Base-by-base conservation (phyloP, 768 basidiomycete species). In the Dioszegia crocea region DNA sequence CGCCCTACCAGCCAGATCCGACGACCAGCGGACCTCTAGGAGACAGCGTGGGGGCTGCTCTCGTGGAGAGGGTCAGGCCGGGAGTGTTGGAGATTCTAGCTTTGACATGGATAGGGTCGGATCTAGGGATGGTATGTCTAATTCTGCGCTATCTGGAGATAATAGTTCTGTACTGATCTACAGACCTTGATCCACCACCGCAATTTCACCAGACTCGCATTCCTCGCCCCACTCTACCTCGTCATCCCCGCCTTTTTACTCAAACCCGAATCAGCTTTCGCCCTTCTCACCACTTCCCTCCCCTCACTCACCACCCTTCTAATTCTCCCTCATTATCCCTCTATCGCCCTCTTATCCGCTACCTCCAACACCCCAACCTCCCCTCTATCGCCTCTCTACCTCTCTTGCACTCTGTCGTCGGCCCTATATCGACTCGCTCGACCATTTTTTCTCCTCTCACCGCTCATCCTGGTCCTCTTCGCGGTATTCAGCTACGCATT, bases 221-320 rank as follows among this genome's bases (percentile, higher is more conserved):
- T 60, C n/a, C 68, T 60, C 24, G 33, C 51, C 17, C 36, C 48
- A 29, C 50, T 66, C 4, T 56, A 14, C 31, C 19, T 64, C 26
- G 8, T 59, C 19, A 24, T 60, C 26, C 30, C 59, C 43, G 29
- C 47, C 30, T 41, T 56, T 2, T 38, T 40, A 17, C 38, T 24
- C 12, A 3, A 16, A 5, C 11, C 3, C 30, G 41, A 40, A n/a
- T 52, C 44, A 9, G 36, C 48, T 9, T 65, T 54, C 62, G 47
- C 56, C 17, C 26, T 62, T 9, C 36, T 67, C 12, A 50, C 43
- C 26, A 27, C 65, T 12, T 67, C 69, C 21, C 65, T 71, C 11
- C 64, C 65, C 21, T 43, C 47, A n/a, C 45, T 66, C 5, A 67
- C 66, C 2, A 39, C 62, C 51, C 47, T 52, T 10, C 64, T 71